Evolutionary conservation across 2,329 filamentous ascomycete species (phyloP), one percentile per base, ranked within the genome.

Genomic region (Corynespora cassiicola): DNA sequence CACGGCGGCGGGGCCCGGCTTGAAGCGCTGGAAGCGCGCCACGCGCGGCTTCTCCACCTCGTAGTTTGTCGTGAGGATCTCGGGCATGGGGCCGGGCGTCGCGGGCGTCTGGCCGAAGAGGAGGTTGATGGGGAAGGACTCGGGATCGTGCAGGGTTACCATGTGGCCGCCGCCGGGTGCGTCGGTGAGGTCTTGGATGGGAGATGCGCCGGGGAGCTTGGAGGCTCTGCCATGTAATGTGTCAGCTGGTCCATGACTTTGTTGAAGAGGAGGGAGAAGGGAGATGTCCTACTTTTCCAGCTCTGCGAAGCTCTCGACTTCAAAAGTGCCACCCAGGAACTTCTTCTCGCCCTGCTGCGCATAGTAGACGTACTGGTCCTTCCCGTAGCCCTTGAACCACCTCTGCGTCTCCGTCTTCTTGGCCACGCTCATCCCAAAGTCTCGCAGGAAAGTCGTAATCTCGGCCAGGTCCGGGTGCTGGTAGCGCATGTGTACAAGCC

Each of bases 331-430:
- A 2, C 82, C 82, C 5, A 76, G 72, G 54, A 85, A 86, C 39
- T 72, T 77, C 42, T 64, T 68, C 56, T 73, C 63, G 2, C 76
- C 73, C 32, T 70, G 68, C 42, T 73, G 71, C 31, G 80, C 75
- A 47, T 79, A 81, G 28, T 84, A 72, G 2, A 83, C 68, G 57
- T 81, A 84, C 9, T 80, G 80, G 50, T 85, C 81, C 6, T 65
- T 66, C 10, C 82, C 81, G 54, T 84, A 85, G 12, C 82, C 82
- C 25, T 79, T 76, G 61, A 77, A 84, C 69, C 79, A 86, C 20
- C 79, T 76, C 41, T 57, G 52, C 1, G 45, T 53, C 0, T 60
- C 56, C 0, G 50, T 47, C 32, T 65, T 63, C 18, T 65, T 50
- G 5, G 56, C 63, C 6, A 67, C 55, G 14, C 36, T 60, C 63